Percentiles rank a stretch among this genome's conserved stretches.
These are phyloP conservation scores for Carallia brachiata DNA, from an alignment of 345 rosid species.

Conservation along the genomic window DNA sequence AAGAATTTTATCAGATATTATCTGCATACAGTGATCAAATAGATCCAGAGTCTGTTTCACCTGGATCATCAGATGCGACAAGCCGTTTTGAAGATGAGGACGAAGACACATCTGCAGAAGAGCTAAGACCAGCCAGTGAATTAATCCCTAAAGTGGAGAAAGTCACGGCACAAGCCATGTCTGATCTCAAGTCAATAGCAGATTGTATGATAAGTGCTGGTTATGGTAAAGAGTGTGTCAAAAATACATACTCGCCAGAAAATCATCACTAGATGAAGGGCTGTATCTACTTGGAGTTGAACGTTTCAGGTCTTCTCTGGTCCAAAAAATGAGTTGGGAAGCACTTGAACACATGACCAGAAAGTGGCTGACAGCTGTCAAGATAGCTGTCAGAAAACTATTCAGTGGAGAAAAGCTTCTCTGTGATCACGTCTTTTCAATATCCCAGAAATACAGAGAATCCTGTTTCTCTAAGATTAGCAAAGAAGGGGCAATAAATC, in stretches of 20 bases:
- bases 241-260: slow-evolving; percentile 50
- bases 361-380: slow-evolving; percentile 57
- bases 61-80: slow-evolving; percentile 43
- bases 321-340: slow-evolving; percentile 59
- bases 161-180: slow-evolving; percentile 35
- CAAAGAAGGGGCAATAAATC: slow-evolving; percentile 56
- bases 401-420: slow-evolving; percentile 61
- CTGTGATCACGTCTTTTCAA: slow-evolving; percentile 63
- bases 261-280: slow-evolving; percentile 72
- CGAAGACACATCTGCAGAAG: slow-evolving; percentile 24
- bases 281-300: slow-evolving; percentile 62
- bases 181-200: slow-evolving; percentile 62
- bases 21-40: slow-evolving; percentile 41
- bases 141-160: slow-evolving; percentile 40
- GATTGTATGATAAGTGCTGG: slow-evolving; percentile 85
- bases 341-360: slow-evolving; percentile 48
- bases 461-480: slow-evolving; percentile 64
- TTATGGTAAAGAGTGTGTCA: slow-evolving; percentile 65
- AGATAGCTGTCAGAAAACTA: slow-evolving; percentile 48
- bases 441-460: slow-evolving; percentile 50
- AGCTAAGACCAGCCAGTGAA: slow-evolving; percentile 31
- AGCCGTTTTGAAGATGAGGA: slow-evolving; percentile 32
- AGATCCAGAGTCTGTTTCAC: slow-evolving; percentile 54
- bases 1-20: slow-evolving; percentile 49
- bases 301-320: slow-evolving; percentile 39